These are phyloP conservation scores for Camelina hispida DNA, from an alignment of 345 rosid genomes.

Conservation along the genomic window DNA sequence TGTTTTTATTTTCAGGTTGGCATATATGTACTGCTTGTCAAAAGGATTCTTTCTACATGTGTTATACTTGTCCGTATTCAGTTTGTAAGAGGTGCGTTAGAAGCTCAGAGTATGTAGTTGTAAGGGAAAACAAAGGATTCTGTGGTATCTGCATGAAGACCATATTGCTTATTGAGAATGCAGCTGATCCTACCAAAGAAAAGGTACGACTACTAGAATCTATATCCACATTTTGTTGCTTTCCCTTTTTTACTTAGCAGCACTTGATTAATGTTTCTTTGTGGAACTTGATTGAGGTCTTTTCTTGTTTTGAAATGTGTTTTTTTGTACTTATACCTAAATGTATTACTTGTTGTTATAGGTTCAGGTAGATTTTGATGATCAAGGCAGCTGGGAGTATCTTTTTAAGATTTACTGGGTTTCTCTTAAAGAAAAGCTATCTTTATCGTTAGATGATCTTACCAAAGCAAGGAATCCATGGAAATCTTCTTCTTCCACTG, in stretches of 20 bases:
- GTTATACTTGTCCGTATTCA: constrained; percentile 97
- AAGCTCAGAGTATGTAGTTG: constrained; percentile 81
- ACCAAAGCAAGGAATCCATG: constrained; percentile 76
- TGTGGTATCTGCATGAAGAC: constrained; percentile 91
- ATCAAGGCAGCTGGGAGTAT: constrained; percentile 96
- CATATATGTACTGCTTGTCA: constrained; percentile 88
- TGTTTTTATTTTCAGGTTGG: constrained; percentile 75
- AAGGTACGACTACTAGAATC: constrained; percentile 25
- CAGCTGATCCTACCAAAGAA: constrained; percentile 46
- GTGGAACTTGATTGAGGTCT: neutral
- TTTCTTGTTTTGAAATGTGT: neutral
- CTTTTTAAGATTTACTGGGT: constrained; percentile 95
- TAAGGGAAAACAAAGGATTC: constrained; percentile 82
- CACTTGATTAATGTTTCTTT: neutral
- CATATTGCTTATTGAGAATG: constrained; percentile 82
- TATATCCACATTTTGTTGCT: neutral
- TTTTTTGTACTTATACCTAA: neutral
- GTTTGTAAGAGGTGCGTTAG: constrained; percentile 86
- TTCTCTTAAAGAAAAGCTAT: constrained; percentile 69
- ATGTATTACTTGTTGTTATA: constrained; percentile 30
- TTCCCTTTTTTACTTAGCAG: neutral
- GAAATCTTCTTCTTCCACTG: constrained; percentile 53
- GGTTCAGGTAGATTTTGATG: constrained; percentile 98
- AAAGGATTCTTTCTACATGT: constrained; percentile 82
- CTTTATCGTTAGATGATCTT: constrained; percentile 71